phyloP scores from a whole-genome alignment of 2,329 filamentous ascomycete species.

The Claviceps capensis region DNA sequence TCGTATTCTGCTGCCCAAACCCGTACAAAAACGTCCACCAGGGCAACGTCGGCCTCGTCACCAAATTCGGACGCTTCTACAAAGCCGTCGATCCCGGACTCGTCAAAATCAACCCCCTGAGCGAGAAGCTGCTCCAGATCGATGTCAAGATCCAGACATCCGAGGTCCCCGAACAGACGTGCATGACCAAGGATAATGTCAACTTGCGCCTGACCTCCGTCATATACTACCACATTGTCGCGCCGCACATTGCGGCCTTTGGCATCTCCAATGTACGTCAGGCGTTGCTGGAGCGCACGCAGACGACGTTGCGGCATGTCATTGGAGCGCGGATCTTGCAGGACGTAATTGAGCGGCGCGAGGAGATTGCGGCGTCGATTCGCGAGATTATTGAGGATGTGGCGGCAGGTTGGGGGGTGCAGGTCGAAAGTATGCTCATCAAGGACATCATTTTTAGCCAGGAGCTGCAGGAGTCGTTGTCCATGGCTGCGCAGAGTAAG shows the following conservation, averaged over 20 bases:
- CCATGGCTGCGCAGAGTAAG: slow-evolving; percentile 98
- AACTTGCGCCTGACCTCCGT: slow-evolving; percentile 87
- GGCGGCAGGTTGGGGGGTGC: slow-evolving; percentile 83
- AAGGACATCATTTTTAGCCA: slow-evolving; percentile 98
- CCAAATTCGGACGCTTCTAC: slow-evolving; percentile 90
- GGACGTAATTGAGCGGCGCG: slow-evolving; percentile 94
- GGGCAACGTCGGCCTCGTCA: slow-evolving; percentile 89
- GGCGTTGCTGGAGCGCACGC: slow-evolving; percentile 93
- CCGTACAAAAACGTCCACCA: slow-evolving; percentile 87
- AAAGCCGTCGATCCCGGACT: slow-evolving; percentile 92
- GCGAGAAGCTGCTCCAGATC: slow-evolving; percentile 77
- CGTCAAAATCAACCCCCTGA: slow-evolving; percentile 93
- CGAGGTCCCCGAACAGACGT: slow-evolving; percentile 89
- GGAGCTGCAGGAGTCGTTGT: slow-evolving; percentile 88
- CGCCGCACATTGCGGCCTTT: slow-evolving; percentile 92
- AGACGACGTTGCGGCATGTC: slow-evolving; percentile 93
- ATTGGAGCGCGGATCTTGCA: slow-evolving; percentile 91
- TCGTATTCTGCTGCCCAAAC: slow-evolving; percentile 86
- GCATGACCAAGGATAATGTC: slow-evolving; percentile 99
- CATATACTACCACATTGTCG: slow-evolving; percentile 97
- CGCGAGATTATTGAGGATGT: slow-evolving; percentile 97
- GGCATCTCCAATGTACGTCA: slow-evolving; percentile 90
- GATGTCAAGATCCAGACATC: slow-evolving; percentile 99
- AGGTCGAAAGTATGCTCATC: slow-evolving; percentile 96
- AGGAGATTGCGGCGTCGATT: slow-evolving; percentile 91